Conservation (phyloP, 768 basidiomycete species). For the Leccinum broughii region DNA sequence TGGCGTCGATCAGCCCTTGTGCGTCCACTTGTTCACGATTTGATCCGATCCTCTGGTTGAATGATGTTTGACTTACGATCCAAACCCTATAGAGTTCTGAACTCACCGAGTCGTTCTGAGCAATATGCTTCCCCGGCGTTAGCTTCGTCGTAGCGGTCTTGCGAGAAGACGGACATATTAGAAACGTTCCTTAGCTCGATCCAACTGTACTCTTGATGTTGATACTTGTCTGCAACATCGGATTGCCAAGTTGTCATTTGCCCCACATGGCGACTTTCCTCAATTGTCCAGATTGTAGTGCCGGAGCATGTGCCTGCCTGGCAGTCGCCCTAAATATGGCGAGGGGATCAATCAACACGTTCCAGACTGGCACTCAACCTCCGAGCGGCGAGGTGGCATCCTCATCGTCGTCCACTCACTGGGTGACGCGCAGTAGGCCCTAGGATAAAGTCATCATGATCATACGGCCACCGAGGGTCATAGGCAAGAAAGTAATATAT, state of each 20-base stretch:
- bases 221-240: constrained; percentile 2
- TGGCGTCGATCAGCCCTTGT: constrained; percentile 18
- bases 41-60: constrained; percentile 1
- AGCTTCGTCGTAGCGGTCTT: neutral
- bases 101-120: neutral
- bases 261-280: constrained; percentile 6
- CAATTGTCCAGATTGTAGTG: neutral
- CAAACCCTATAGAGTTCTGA: constrained; percentile 7
- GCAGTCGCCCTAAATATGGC: neutral
- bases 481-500: neutral
- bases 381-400: neutral
- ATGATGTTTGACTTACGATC: constrained; percentile 2
- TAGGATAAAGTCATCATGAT: neutral
- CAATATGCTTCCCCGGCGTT: neutral
- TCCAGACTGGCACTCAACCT: neutral
- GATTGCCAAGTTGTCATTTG: constrained; percentile 14
- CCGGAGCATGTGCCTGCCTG: neutral
- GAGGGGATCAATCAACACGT: neutral
- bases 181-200: constrained; percentile 9
- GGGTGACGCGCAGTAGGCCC: neutral
- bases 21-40: constrained; percentile 10
- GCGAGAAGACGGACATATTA: constrained; percentile 8
- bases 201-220: constrained; percentile 14
- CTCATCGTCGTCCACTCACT: neutral
- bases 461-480: neutral